Evolutionary conservation across 2,329 filamentous ascomycete species (phyloP), one percentile per base, ranked within the genome.

Genomic region (Lasiodiplodia sp.): DNA sequence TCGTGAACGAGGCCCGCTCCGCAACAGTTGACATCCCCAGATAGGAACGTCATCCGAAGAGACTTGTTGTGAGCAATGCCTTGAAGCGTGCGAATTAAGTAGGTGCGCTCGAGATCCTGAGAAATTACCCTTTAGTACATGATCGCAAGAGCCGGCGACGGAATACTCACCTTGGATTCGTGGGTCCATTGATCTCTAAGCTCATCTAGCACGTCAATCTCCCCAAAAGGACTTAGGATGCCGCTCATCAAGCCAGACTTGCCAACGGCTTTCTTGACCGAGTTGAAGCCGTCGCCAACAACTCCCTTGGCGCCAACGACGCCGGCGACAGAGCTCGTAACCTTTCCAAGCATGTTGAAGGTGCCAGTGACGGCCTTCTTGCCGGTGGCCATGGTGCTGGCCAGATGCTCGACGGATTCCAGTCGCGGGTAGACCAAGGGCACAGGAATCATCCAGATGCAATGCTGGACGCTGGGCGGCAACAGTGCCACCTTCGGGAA

Each of bases 131-230:
- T 76, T 69, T 72, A 71, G 37, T 60, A 47, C 62, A 16, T 16
- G 40, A 49, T 6, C 23, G 2, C 38, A 47, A 34, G 23, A 31
- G 10, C 12, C 11, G 23, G 14, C 6, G 5, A 23, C 7, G 25
- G 6, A 31, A 8, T 14, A 63, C 74, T 69, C 79, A 89, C 88
- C 84, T 98, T 99, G 65, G 92, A 94, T 64, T 98, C 95, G 76
- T 99, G 96, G 25, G 96, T 99, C 96, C 96, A 99, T 85, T 97
- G 91, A 78, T 99, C 96, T 77, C 95, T 91, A 69, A 98, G 83
- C 77, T 98, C 96, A 81, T 99, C 96, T 66, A 96, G 89, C 63
- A 98, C 88, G 75, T 97, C 96, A 70, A 99, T 91, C 73, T 98
- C 96, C 67, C 96, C 96, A 78, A 99, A 99, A 44, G 96, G 94